Evolutionary conservation across 2,329 filamentous ascomycete genomes (phyloP).

Genomic region (Didymella glomerata): DNA sequence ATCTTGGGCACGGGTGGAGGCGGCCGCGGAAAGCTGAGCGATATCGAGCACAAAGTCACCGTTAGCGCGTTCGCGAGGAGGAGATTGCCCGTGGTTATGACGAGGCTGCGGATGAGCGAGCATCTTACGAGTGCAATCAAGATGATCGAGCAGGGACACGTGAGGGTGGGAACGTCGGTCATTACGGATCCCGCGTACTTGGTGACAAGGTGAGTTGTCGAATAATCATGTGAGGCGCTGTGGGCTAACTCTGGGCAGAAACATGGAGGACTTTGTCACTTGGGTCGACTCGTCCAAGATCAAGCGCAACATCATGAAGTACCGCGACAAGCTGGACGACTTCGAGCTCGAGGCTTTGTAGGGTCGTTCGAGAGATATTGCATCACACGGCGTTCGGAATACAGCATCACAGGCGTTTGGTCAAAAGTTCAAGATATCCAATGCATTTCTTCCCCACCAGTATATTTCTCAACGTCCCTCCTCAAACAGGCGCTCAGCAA

Average conservation of each 20-base stretch:
- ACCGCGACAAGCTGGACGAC: constrained; percentile 93
- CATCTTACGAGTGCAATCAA: constrained; percentile 80
- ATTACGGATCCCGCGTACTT: constrained; percentile 90
- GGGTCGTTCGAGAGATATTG: neutral
- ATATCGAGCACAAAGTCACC: constrained; percentile 85
- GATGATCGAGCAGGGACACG: constrained; percentile 93
- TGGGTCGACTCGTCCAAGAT: constrained; percentile 98
- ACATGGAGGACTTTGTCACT: constrained; percentile 94
- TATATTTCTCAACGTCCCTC: neutral
- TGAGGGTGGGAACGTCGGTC: constrained; percentile 88
- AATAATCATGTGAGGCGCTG: neutral
- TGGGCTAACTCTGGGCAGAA: constrained; percentile 55
- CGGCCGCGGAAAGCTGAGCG: constrained; percentile 67
- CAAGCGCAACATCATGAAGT: constrained; percentile 94
- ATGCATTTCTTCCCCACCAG: neutral
- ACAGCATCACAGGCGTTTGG: constrained; percentile 33
- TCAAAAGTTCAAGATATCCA: constrained; percentile 26
- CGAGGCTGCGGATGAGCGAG: constrained; percentile 88
- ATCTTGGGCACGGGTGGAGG: constrained; percentile 75
- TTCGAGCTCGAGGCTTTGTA: constrained; percentile 72
- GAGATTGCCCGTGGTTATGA: constrained; percentile 89
- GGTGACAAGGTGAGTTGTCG: constrained; percentile 66
- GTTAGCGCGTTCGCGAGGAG: constrained; percentile 88
- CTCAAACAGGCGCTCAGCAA: neutral
- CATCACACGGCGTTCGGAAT: constrained; percentile 34